phyloP scores from a whole-genome alignment of 2,329 filamentous ascomycete species.

The Sclerotiophoma versabilis region DNA sequence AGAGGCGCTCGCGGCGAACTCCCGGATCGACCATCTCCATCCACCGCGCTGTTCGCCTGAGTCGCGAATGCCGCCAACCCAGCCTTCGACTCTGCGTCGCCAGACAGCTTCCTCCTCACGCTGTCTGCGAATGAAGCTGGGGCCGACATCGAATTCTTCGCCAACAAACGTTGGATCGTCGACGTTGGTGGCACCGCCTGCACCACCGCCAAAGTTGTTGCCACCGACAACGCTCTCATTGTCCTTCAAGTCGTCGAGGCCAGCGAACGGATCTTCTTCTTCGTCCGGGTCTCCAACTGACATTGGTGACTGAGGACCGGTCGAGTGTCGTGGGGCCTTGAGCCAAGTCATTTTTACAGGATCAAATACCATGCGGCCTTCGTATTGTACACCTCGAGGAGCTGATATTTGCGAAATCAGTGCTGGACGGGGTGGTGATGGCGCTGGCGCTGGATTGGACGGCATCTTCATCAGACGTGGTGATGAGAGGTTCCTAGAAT shows the following conservation, averaged over 20 bases:
- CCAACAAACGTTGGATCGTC: conserved; percentile 66
- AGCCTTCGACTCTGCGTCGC: conserved; percentile 85
- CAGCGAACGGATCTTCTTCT: conserved; percentile 92
- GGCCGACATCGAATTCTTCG: conserved; percentile 97
- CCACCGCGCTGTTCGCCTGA: conserved; percentile 53
- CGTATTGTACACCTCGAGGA: conserved; percentile 85
- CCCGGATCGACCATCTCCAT: conserved; percentile 78
- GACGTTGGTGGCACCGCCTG: conserved; percentile 26
- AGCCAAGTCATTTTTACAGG: conserved; percentile 98
- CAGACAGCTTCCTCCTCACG: conserved; percentile 91
- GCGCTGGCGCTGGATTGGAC: conserved; percentile 55
- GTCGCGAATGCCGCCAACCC: conserved; percentile 70
- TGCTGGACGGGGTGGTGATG: conserved; percentile 67
- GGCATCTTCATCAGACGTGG: conserved; percentile 42
- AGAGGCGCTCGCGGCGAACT: conserved; percentile 50
- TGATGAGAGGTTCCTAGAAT: conserved; percentile 47
- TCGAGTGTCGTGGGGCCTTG: conserved; percentile 64
- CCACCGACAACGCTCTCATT: conserved; percentile 47
- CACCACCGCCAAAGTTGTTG: conserved; percentile 31
- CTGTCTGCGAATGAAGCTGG: conserved; percentile 88
- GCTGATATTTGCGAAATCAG: conserved; percentile 89
- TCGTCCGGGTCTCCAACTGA: conserved; percentile 73
- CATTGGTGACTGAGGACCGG: conserved; percentile 47
- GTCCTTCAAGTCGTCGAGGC: conserved; percentile 91
- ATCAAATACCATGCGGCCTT: conserved; percentile 98